Base-by-base conservation (phyloP, 2,329 filamentous ascomycete genomes). In the Chrysoporthe cubensis region DNA sequence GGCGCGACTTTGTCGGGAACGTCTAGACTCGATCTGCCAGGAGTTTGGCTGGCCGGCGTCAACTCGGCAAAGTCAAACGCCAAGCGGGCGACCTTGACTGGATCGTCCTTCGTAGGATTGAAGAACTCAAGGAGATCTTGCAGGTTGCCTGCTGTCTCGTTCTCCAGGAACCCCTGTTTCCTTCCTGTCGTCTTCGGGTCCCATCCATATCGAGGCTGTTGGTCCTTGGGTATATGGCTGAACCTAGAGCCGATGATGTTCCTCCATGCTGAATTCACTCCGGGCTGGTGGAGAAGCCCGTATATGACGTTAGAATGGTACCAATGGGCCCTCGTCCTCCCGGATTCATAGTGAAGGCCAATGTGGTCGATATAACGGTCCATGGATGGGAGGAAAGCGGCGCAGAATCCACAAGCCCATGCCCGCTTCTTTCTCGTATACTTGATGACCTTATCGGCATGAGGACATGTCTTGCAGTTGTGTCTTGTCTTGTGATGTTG, bases 351-450 rank as follows among this genome's bases (percentile, higher is more conserved):
- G 72, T 91, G 89, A n/a, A 84, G 81, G 26, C 88, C 88, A 44
- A 91, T 87, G 71, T 91, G 89, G 73, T 90, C 87, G 69, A 90
- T 88, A 73, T 90, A 87, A 65, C 89, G 87, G 74, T 90, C 88
- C 71, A 88, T 86, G 14, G 87, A 87, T 18, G 87, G 84, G 67
- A 90, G 83, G 54, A 90, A 82, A 18, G 84, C 85, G 4, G 86
- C 88, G 73, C 89, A 91, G 77, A 91, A 90, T 37, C 89, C 89
- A 71, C 89, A 91, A 1, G 88, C 89, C 85, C 88, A 91, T 50
- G 89, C 88, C 71, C 88, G 84, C 79, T 90, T 88, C 69, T 84
- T 84, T 69, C 88, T 83, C 64, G 71, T 75, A 54, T 88, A 88
- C 73, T 84, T 85, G 74, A 89, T 87, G 26, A 89, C 87, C 71